These are phyloP conservation scores for Halteria grandinella DNA, from an alignment of 73 alveolate genomes.

Conservation along the genomic window DNA sequence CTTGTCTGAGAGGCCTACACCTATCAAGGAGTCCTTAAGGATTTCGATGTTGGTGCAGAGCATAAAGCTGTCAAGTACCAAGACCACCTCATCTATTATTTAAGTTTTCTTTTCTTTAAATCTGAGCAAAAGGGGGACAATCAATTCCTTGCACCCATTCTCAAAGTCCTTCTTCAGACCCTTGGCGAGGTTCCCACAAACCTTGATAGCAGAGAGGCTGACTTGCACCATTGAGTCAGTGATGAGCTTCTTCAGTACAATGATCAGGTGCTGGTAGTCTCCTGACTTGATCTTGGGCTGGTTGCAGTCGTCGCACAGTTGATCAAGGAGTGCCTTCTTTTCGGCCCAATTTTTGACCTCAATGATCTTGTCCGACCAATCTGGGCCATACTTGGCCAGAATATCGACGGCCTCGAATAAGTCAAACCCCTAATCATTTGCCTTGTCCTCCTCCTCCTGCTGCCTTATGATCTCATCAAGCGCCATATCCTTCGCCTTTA, in stretches of 20 bases:
- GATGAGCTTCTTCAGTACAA: constrained; percentile 45
- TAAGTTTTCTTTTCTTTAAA: constrained; percentile 58
- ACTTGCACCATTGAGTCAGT: constrained; percentile 60
- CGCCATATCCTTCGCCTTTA: constrained; percentile 45
- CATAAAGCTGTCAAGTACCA: constrained; percentile 39
- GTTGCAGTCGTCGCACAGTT: constrained; percentile 30
- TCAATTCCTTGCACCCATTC: constrained; percentile 23
- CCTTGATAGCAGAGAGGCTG: constrained; percentile 59
- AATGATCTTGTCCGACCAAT: constrained; percentile 76
- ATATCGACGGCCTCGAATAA: constrained; percentile 81
- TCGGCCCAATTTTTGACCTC: constrained; percentile 83
- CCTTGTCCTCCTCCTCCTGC: constrained; percentile 68
- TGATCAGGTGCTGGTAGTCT: constrained; percentile 12
- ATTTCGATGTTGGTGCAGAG: constrained; percentile 59
- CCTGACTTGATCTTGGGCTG: constrained; percentile 55
- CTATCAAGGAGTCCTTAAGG: neutral
- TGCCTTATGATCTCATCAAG: constrained; percentile 59
- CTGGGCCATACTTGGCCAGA: constrained; percentile 68
- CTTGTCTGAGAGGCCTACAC: constrained; percentile 51
- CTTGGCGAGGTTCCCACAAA: constrained; percentile 34
- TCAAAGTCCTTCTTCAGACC: constrained; percentile 56
- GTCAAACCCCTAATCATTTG: constrained; percentile 66
- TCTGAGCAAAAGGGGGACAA: constrained; percentile 30
- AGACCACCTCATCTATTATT: constrained; percentile 45
- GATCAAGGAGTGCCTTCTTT: constrained; percentile 75